Percentiles rank a stretch among this genome's conserved stretches.
phyloP scores from a whole-genome alignment of 805 yeast species.

The Wickerhamiella occidentalis region DNA sequence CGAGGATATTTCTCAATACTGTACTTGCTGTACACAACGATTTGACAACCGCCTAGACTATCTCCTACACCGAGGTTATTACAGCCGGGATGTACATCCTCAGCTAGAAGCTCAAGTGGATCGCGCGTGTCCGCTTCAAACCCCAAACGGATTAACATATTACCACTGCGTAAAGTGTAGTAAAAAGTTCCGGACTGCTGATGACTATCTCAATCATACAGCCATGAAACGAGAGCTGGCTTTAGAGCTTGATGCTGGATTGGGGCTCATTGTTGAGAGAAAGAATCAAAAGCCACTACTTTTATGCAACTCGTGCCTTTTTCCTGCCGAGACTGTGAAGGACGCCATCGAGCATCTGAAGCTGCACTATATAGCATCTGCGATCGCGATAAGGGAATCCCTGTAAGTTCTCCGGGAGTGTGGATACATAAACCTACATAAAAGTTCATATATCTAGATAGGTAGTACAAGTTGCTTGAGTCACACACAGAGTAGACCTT shows the following conservation, averaged over 20 bases:
- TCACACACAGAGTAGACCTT: no score
- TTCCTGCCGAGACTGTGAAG: background rate
- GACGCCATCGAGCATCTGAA: background rate
- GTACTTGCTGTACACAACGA: background rate
- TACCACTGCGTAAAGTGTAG: background rate
- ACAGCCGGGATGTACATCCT: background rate
- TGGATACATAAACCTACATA: no score
- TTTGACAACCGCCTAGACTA: background rate
- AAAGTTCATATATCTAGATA: no score
- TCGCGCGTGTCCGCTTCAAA: background rate
- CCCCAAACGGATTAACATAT: background rate
- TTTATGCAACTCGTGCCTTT: background rate
- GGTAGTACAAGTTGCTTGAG: no score
- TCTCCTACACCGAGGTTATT: background rate
- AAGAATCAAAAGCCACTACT: background rate
- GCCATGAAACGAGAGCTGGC: background rate
- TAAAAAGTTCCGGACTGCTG: background rate
- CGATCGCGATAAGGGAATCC: background rate
- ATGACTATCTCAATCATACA: background rate
- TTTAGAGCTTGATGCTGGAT: background rate
- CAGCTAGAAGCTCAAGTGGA: background rate
- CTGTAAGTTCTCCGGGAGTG: no score
- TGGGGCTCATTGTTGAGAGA: background rate
- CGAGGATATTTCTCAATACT: background rate
- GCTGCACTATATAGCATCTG: background rate